Evolutionary conservation across 1,139 yeast genomes (phyloP), one percentile per base, ranked within the genome.

Genomic region (Trichomonascaceae sp.): DNA sequence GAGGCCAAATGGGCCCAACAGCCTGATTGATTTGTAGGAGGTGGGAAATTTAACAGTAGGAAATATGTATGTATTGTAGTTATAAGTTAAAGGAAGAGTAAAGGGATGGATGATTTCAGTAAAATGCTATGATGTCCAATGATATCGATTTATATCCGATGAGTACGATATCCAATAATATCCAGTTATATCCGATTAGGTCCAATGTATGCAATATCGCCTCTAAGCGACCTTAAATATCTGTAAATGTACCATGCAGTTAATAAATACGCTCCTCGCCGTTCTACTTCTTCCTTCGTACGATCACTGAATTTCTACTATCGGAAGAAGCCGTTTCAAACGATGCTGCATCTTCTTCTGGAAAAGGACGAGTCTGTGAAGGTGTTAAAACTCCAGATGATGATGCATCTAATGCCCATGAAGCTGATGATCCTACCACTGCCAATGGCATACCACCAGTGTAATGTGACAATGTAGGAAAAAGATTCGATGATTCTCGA

Each of bases 1-100:
- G 48, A 45, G 43, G 19, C 19, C 45, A 19, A 50, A 45, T 19
- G 32, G 32, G 2, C 32, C 32, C 12, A 39, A 47, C n/a, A 45
- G 20, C 18, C 17, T 50, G 39, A 51, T 47, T 39, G 50, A 51
- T 44, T 45, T 50, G 49, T 45, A 52, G 46, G 51, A n/a, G n/a
- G n/a, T n/a, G 32, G 18, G 32, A 8, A 12, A 27, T 27, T 27
- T 27, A 38, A 39, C 15, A 39, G 24, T 10, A 36, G n/a, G 17
- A 13, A 38, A n/a, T n/a, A n/a, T n/a, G n/a, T 41, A 51, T 30
- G 19, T 51, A 17, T 51, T 46, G 32, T 27, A 27, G 32, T 22
- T 27, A 27, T 27, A 27, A 27, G 32, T 27, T 27, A 27, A 27
- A 27, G 32, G 9, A 10, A 27, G 32, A 27, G 10, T 22, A 8